Conservation (phyloP, 805 yeast species). For the Saccharomycopsis guyanensis region DNA sequence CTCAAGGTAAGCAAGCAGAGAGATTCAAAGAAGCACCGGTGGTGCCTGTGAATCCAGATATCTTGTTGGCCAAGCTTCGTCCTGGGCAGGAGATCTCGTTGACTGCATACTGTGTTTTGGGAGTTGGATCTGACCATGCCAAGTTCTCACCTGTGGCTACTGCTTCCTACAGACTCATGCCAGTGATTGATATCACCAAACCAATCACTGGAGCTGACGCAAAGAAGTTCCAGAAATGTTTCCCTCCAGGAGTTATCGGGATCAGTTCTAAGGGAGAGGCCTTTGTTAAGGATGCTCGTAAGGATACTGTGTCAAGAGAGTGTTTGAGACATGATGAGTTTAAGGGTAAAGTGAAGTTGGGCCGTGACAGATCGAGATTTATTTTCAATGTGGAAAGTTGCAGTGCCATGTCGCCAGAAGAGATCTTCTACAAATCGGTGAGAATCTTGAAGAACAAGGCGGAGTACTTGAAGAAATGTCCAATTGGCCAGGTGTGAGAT, state of each 20-base stretch:
- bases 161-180: constrained; percentile 90
- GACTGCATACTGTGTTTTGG: constrained; percentile 84
- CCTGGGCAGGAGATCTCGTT: constrained; percentile 95
- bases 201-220: constrained; percentile 78
- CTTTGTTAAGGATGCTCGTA: constrained; percentile 79
- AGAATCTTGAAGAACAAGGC: constrained; percentile 81
- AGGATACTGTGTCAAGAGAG: constrained; percentile 95
- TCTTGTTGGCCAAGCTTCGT: constrained; percentile 82
- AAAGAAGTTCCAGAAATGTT: constrained; percentile 73
- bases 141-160: constrained; percentile 96
- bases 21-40: constrained; percentile 60
- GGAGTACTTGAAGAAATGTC: constrained; percentile 69
- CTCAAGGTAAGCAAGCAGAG: constrained; percentile 81
- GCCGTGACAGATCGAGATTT: constrained; percentile 87
- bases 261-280: constrained; percentile 64
- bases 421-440: constrained; percentile 86
- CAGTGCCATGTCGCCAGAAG: constrained; percentile 96
- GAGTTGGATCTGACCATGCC: constrained; percentile 93
- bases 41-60: constrained; percentile 79
- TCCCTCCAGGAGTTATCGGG: constrained; percentile 88
- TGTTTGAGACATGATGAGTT: constrained; percentile 92
- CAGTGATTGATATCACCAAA: constrained; percentile 67
- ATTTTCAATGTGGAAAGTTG: constrained; percentile 91
- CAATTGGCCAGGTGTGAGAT: constrained; percentile 46
- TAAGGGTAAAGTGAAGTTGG: constrained; percentile 79